These are phyloP conservation scores for Trametes cubensis DNA, from an alignment of 768 basidiomycete genomes.

Conservation along the genomic window DNA sequence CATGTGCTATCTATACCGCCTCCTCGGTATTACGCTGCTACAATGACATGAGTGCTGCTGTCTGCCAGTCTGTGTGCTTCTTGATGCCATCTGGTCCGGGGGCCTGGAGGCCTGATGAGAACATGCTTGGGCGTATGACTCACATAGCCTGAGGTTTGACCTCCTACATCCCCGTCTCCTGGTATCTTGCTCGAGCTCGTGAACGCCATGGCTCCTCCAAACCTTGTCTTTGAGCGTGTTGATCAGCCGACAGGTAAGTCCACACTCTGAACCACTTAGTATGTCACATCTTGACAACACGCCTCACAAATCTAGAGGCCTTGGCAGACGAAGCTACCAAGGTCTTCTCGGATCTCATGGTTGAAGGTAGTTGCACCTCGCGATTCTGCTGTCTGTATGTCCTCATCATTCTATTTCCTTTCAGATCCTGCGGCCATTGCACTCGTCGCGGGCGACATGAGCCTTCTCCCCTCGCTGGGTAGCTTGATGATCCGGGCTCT, in stretches of 20 bases:
- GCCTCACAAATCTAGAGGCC: background rate
- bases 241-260: constrained; percentile 3
- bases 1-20: no score
- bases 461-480: constrained; percentile 8
- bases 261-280: no score
- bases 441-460: constrained; percentile 11
- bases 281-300: no score
- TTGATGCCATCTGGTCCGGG: background rate
- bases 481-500: constrained; percentile 13
- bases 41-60: background rate
- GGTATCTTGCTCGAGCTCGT: no score
- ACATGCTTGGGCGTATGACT: background rate
- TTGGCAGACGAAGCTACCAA: constrained; percentile 9
- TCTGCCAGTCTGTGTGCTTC: background rate
- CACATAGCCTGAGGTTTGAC: background rate
- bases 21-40: no score
- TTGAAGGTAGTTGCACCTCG: background rate
- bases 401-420: background rate
- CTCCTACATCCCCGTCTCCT: no score
- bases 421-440: constrained; percentile 12
- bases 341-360: constrained; percentile 15
- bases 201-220: background rate
- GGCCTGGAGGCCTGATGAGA: background rate
- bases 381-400: background rate
- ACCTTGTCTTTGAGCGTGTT: background rate